phyloP scores from a whole-genome alignment of 148 eudicot species.

The Mesembryanthemum crystallinum region DNA sequence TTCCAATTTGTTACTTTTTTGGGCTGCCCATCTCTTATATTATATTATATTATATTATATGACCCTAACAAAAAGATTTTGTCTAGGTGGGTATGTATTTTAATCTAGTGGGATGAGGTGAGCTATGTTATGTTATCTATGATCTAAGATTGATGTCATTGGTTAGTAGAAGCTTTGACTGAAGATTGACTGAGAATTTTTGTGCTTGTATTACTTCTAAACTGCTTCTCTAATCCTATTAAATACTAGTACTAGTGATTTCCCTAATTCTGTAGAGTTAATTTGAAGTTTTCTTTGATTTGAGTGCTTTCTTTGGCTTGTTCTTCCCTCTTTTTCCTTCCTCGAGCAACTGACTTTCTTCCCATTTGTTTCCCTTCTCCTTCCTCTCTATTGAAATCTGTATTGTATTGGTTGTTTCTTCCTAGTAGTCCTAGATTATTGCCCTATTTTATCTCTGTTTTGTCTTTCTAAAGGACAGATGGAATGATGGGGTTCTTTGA shows the following conservation, averaged over 20 bases:
- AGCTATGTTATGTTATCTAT: slow-evolving; percentile 28
- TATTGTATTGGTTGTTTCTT: slow-evolving; percentile 34
- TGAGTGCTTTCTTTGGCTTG: slow-evolving; percentile 54
- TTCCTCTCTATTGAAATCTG: slow-evolving; percentile 56
- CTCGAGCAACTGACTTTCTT: slow-evolving; percentile 80
- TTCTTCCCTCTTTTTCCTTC: slow-evolving; percentile 56
- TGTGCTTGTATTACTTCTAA: slow-evolving; percentile 28
- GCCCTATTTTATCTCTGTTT: slow-evolving; percentile 22
- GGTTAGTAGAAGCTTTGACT: slow-evolving; percentile 63
- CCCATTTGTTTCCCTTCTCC: slow-evolving; percentile 36
- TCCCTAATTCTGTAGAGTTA: slow-evolving; percentile 23
- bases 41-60: background rate
- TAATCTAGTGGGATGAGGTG: slow-evolving; percentile 26
- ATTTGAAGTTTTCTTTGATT: slow-evolving; percentile 37
- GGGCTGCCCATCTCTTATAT: slow-evolving; percentile 24
- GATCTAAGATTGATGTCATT: slow-evolving; percentile 53
- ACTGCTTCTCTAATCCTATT: slow-evolving; percentile 29
- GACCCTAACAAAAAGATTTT: slow-evolving; percentile 13
- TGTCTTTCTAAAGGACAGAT: slow-evolving; percentile 33
- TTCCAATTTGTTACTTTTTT: slow-evolving; percentile 54
- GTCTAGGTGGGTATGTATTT: slow-evolving; percentile 12
- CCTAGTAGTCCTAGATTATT: slow-evolving; percentile 23
- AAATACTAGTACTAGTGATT: too few relatives aligned
- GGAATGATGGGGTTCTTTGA: slow-evolving; percentile 74
- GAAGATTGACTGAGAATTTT: slow-evolving; percentile 45